These are phyloP conservation scores for Rostrohypoxylon terebratum DNA, from an alignment of 495 filamentous ascomycete genomes.

Conservation along the genomic window DNA sequence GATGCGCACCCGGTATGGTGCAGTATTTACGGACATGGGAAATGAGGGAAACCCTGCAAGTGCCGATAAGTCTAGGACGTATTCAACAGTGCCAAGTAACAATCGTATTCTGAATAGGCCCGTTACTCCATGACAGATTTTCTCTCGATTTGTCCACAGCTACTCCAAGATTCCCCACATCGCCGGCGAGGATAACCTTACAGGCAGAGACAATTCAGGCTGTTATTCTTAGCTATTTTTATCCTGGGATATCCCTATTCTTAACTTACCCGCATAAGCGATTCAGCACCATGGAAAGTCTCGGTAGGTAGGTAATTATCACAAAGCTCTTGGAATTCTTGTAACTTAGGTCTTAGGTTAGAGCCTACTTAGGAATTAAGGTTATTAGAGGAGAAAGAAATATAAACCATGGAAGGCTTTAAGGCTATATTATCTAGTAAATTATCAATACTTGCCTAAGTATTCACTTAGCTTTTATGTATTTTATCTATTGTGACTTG, in stretches of 20 bases:
- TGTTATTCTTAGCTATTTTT: slow-evolving; percentile 25
- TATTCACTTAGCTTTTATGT: too few relatives aligned
- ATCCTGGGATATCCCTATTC: neutral
- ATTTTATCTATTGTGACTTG: too few relatives aligned
- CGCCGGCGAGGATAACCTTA: slow-evolving; percentile 6
- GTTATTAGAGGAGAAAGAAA: too few relatives aligned
- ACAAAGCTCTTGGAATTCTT: neutral
- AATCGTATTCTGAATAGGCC: slow-evolving; percentile 12
- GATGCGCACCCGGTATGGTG: neutral
- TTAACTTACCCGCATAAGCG: slow-evolving; percentile 12
- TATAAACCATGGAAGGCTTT: too few relatives aligned
- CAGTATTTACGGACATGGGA: slow-evolving; percentile 28
- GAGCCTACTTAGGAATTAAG: too few relatives aligned
- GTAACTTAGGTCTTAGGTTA: too few relatives aligned
- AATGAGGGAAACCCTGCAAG: slow-evolving; percentile 32
- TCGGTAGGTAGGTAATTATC: neutral
- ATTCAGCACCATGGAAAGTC: slow-evolving; percentile 12
- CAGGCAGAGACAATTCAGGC: slow-evolving; percentile 34
- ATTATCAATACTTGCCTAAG: too few relatives aligned
- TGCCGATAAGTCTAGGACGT: slow-evolving; percentile 35
- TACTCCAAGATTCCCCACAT: slow-evolving; percentile 27
- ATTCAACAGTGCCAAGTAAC: slow-evolving; percentile 33
- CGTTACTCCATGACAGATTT: slow-evolving; percentile 29
- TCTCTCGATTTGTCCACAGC: slow-evolving; percentile 5
- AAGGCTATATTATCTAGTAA: too few relatives aligned